Evolutionary conservation across 2,329 filamentous ascomycete genomes (phyloP).

Genomic region (Colletotrichum karsti): DNA sequence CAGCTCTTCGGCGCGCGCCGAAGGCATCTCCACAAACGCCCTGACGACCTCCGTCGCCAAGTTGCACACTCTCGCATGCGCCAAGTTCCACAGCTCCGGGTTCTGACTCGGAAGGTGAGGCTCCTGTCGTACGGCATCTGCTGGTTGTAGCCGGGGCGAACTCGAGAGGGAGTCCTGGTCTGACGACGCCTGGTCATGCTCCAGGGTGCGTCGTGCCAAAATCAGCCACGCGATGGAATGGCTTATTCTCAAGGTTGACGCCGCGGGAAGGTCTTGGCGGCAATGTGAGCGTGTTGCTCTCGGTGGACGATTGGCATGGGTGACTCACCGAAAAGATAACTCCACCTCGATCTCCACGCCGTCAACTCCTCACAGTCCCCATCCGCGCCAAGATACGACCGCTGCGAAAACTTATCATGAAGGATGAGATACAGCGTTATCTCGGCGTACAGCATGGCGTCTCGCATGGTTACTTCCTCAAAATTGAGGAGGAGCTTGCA

Average conservation of each 20-base stretch:
- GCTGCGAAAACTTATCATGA: slow-evolving; percentile 42
- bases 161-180: slow-evolving; percentile 24
- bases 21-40: slow-evolving; percentile 25
- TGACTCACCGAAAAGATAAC: slow-evolving; percentile 40
- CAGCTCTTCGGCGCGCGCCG: slow-evolving; percentile 20
- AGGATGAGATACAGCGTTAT: slow-evolving; percentile 46
- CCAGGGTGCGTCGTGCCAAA: slow-evolving; percentile 32
- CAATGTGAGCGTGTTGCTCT: not conserved
- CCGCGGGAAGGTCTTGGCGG: slow-evolving; percentile 39
- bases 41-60: slow-evolving; percentile 24
- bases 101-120: not conserved
- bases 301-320: not conserved
- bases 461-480: slow-evolving; percentile 49
- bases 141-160: slow-evolving; percentile 9
- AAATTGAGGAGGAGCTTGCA: slow-evolving; percentile 49
- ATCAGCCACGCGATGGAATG: slow-evolving; percentile 44
- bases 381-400: slow-evolving; percentile 38
- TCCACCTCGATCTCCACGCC: slow-evolving; percentile 44
- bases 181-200: slow-evolving; percentile 18
- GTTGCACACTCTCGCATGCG: slow-evolving; percentile 14
- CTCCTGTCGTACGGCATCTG: not conserved
- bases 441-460: slow-evolving; percentile 49
- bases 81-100: not conserved
- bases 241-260: slow-evolving; percentile 42
- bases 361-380: slow-evolving; percentile 42